Conservation (phyloP, 345 rosid genomes). For the Euphorbia lathyris region DNA sequence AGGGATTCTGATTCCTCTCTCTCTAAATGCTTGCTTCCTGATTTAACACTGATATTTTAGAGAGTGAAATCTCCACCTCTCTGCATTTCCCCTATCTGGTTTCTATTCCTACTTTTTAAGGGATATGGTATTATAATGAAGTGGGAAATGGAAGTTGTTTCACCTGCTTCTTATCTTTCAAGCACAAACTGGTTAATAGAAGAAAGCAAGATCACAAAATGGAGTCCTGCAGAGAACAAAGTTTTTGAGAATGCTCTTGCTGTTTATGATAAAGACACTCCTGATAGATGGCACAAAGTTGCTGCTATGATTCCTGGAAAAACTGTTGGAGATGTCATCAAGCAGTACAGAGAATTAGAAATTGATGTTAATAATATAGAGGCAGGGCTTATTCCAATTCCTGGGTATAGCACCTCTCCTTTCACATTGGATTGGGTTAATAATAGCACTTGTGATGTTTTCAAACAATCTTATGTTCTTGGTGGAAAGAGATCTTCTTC, state of each 20-base stretch:
- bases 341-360: slow-evolving; percentile 30
- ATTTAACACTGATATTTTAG: slow-evolving; percentile 47
- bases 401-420: slow-evolving; percentile 37
- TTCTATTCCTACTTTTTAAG: too few relatives aligned
- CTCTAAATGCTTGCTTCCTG: slow-evolving; percentile 38
- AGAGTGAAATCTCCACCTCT: slow-evolving; percentile 29
- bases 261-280: slow-evolving; percentile 24
- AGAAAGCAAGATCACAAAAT: slow-evolving; percentile 20
- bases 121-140: slow-evolving; percentile 38
- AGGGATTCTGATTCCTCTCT: slow-evolving; percentile 56
- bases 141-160: slow-evolving; percentile 41
- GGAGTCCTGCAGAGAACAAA: slow-evolving; percentile 35
- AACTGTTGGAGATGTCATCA: slow-evolving; percentile 28
- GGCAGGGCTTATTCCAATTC: slow-evolving; percentile 35
- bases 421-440: slow-evolving; percentile 57
- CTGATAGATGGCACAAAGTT: slow-evolving; percentile 31
- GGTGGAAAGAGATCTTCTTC: slow-evolving; percentile 66
- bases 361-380: slow-evolving; percentile 32
- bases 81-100: slow-evolving; percentile 22
- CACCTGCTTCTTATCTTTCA: slow-evolving; percentile 13
- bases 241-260: slow-evolving; percentile 36
- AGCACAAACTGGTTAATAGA: slow-evolving; percentile 16
- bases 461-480: slow-evolving; percentile 43
- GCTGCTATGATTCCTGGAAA: slow-evolving; percentile 40
- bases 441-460: slow-evolving; percentile 41